Base-by-base conservation (phyloP, 371 early-diverging fungal genomes). In the Phascolomyces articulosus region DNA sequence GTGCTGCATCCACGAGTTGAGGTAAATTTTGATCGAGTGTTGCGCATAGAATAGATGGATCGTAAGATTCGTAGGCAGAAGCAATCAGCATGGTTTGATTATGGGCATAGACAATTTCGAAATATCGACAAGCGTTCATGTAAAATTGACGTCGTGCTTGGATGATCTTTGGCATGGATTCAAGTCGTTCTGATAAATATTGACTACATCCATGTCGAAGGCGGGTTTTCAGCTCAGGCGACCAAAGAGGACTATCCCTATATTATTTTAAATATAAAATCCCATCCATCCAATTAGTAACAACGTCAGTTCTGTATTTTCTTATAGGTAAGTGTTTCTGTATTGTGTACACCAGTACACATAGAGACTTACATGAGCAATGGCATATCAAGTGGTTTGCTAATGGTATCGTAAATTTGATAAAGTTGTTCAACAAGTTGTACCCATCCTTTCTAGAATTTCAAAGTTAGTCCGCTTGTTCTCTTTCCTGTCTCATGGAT, bases 11-110 rank as follows among this genome's bases (percentile, higher is more conserved):
- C 16, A 47, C 49, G 16, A 62, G 40, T 4, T 21, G 40, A 23
- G 62, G 62, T n/a, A 62, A n/a, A 40, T 62, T 51, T 21, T 13
- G 21, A 28, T 62, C 62, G 7, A 65, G 41, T 1, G 60, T 58
- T 29, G 44, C 58, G 24, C 27, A 53, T 20, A 58, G 38, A 2
- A 53, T 20, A 3, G 51, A 9, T 24, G 40, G 15, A 20, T 62
- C 41, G 21, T 24, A 53, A 13, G 20, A 4, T 26, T 51, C 21
- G 10, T 51, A 60, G 11, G 48, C 28, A 4, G 60, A 26, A 8
- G 60, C 60, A 7, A 47, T 41, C 1, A 44, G 24, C 11, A 60
- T 40, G 6, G 20, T 20, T 18, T 40, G 57, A 21, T 57, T 29
- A 24, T 62, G 16, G 20, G 21, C 62, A 26, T 61, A 24, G 8